Evolutionary conservation across 495 filamentous ascomycete species (phyloP).

Genomic region (Paragyromitra xinjiangensis): DNA sequence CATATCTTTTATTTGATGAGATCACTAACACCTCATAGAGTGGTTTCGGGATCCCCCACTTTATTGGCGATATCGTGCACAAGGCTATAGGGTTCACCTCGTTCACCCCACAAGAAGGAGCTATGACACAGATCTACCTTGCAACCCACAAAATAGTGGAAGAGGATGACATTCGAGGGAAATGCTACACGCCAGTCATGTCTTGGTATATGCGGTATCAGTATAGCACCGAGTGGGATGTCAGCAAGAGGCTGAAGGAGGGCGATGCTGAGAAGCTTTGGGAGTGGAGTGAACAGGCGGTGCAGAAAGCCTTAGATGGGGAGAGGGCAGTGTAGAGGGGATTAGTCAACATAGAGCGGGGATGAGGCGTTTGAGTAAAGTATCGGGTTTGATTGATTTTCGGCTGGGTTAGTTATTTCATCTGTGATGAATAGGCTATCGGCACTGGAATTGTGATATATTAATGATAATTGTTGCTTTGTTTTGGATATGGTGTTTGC

Average conservation of each 20-base stretch:
- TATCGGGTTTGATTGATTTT: conserved; percentile 5
- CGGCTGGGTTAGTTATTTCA: not conserved
- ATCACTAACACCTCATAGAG: conserved; percentile 21
- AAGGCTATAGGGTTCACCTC: conserved; percentile 13
- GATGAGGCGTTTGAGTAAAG: not conserved
- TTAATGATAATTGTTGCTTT: conserved; percentile 2
- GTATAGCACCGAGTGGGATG: conserved; percentile 30
- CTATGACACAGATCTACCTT: conserved; percentile 47
- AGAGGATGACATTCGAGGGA: conserved; percentile 30
- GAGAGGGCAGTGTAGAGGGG: not conserved
- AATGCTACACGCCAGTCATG: conserved; percentile 31
- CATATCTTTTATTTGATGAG: not conserved
- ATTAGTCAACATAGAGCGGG: not conserved
- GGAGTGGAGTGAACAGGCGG: conserved; percentile 37
- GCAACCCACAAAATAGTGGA: conserved; percentile 20
- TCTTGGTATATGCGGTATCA: conserved; percentile 44
- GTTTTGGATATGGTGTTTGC: not conserved
- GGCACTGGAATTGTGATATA: not conserved
- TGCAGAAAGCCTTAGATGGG: conserved; percentile 28
- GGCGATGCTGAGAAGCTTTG: conserved; percentile 42
- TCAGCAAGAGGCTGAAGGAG: conserved; percentile 24
- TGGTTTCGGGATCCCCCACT: conserved; percentile 25
- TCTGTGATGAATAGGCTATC: not conserved
- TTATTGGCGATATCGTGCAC: not conserved
- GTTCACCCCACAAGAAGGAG: conserved; percentile 35